phyloP scores from a whole-genome alignment of 2,329 filamentous ascomycete species.

The Geosmithia flava region DNA sequence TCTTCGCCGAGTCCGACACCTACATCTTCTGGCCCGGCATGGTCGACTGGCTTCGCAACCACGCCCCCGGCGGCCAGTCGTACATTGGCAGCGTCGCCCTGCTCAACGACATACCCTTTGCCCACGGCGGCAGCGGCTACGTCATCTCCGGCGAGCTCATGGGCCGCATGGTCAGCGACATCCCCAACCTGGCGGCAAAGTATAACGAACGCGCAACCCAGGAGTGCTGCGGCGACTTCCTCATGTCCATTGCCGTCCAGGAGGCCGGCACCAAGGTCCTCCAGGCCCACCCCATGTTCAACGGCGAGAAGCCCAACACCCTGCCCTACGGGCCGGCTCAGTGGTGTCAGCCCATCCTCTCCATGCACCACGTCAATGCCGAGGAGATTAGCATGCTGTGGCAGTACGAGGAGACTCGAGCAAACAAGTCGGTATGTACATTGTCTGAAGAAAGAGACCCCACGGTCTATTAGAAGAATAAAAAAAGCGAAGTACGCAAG shows the following conservation, averaged over 20 bases:
- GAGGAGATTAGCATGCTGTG: slow-evolving; percentile 39
- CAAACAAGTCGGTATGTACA: slow-evolving; percentile 20
- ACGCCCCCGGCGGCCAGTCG: slow-evolving; percentile 25
- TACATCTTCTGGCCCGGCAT: slow-evolving; percentile 44
- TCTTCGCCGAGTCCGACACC: slow-evolving; percentile 47
- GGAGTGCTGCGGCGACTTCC: slow-evolving; percentile 39
- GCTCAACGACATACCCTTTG: slow-evolving; percentile 32
- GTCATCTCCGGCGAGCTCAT: slow-evolving; percentile 40
- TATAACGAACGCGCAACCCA: slow-evolving; percentile 31
- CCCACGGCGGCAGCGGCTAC: slow-evolving; percentile 46
- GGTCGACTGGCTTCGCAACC: slow-evolving; percentile 29
- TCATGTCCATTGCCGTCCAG: slow-evolving; percentile 33
- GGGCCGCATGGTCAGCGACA: slow-evolving; percentile 28
- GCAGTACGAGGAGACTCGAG: slow-evolving; percentile 38
- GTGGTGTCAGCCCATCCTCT: slow-evolving; percentile 45
- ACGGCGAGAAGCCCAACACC: slow-evolving; percentile 40
- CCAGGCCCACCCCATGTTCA: slow-evolving; percentile 38
- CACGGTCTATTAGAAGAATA: too few relatives aligned
- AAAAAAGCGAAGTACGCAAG: background rate
- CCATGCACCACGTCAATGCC: slow-evolving; percentile 42
- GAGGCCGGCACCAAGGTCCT: slow-evolving; percentile 29
- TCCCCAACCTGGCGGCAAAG: slow-evolving; percentile 27
- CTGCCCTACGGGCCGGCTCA: slow-evolving; percentile 33
- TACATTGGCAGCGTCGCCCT: slow-evolving; percentile 40
- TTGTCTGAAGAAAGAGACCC: too few relatives aligned